phyloP scores from a whole-genome alignment of 257 asterid genomes.

The Solanum tacnaense region DNA sequence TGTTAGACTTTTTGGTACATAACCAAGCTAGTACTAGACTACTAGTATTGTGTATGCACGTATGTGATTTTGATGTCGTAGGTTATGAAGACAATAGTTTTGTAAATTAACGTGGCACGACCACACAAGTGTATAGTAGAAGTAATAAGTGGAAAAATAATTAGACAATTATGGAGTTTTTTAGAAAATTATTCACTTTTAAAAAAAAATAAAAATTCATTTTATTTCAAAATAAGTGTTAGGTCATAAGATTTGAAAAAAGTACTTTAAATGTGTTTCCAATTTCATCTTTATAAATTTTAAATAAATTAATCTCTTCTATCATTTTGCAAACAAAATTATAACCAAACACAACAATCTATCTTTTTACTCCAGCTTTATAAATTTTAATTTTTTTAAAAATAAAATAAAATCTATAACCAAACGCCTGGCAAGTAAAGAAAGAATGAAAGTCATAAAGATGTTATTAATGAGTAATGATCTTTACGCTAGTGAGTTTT shows the following conservation, averaged over 20 bases:
- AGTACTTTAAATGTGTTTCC: not conserved
- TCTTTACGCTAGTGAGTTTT: not conserved
- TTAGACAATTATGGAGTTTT: not conserved
- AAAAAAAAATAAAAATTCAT: not conserved
- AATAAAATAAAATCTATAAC: not conserved
- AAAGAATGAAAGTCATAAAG: not conserved
- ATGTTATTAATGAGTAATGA: not conserved
- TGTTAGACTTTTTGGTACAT: not conserved
- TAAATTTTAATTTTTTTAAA: rapidly evolving
- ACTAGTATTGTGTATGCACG: not conserved
- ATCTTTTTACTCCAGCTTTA: not conserved
- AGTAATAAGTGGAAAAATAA: not conserved
- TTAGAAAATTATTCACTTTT: not conserved
- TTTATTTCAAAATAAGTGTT: not conserved
- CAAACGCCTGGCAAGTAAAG: not conserved
- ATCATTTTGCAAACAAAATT: not conserved
- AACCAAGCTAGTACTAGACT: not conserved
- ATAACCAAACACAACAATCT: not conserved
- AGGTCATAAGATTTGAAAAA: not conserved
- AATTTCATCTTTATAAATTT: not conserved
- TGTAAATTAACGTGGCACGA: not conserved
- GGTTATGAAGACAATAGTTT: conserved; percentile 15
- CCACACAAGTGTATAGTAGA: not conserved
- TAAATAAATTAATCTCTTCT: not conserved
- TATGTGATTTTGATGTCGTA: conserved; percentile 10